Evolutionary conservation across 1,284 basidiomycete genomes (phyloP).

Genomic region (Calocybe gambosa): DNA sequence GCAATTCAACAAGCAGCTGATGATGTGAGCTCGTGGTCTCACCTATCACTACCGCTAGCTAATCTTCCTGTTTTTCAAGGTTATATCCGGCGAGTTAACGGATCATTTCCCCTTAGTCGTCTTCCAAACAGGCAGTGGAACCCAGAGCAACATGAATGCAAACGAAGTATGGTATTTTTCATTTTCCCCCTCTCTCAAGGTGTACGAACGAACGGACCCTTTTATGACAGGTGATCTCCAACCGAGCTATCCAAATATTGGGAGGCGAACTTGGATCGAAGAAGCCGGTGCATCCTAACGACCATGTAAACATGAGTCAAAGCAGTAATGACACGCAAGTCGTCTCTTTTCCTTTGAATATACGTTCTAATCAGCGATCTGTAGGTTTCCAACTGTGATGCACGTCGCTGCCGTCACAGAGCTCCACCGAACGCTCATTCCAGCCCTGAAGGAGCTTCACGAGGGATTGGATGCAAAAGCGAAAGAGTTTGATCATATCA

Average conservation of each 20-base stretch:
- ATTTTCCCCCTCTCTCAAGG: neutral
- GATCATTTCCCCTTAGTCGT: constrained; percentile 98
- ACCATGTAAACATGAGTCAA: constrained; percentile 99
- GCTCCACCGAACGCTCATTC: constrained; percentile 76
- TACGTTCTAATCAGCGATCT: constrained; percentile 1
- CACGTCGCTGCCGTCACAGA: constrained; percentile 95
- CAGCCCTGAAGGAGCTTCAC: constrained; percentile 80
- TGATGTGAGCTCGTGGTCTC: constrained; percentile 56
- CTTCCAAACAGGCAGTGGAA: constrained; percentile 98
- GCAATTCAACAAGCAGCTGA: constrained; percentile 94
- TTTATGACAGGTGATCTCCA: constrained; percentile 83
- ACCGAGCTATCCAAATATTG: constrained; percentile 95
- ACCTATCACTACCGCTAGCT: constrained; percentile 3
- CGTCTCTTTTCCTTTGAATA: neutral
- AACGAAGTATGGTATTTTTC: constrained; percentile 66
- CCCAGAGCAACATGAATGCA: constrained; percentile 99
- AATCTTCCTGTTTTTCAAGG: constrained; percentile 37
- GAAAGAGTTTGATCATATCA: constrained; percentile 81
- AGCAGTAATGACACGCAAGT: constrained; percentile 95
- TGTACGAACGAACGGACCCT: constrained; percentile 3
- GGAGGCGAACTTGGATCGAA: constrained; percentile 96
- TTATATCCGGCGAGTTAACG: constrained; percentile 91
- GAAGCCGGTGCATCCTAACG: constrained; percentile 98
- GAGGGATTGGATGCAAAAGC: constrained; percentile 82
- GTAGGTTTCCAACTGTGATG: constrained; percentile 98